Conservation (phyloP, 371 early-diverging fungal species). For the Mortierella sp. region DNA sequence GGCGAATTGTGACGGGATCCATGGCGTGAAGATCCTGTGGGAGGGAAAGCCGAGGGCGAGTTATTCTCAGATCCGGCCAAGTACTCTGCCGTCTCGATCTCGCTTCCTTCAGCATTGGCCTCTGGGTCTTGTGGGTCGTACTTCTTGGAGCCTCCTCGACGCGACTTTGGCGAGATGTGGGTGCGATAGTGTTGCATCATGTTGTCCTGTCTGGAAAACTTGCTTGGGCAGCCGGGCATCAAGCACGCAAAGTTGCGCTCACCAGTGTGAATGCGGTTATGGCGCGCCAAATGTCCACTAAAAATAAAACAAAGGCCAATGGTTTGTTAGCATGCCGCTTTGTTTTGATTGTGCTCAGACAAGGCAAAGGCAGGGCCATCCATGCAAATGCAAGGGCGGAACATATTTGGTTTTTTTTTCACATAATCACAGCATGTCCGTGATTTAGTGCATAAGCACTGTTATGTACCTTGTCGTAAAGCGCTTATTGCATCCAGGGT, state of each 20-base stretch:
- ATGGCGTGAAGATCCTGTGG: conserved; percentile 20
- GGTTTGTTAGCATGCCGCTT: not conserved
- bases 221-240: conserved; percentile 83
- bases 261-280: conserved; percentile 93
- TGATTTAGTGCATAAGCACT: not conserved
- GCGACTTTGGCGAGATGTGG: conserved; percentile 82
- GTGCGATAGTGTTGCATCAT: conserved; percentile 95
- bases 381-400: not conserved
- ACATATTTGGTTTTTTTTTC: not conserved
- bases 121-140: conserved; percentile 24
- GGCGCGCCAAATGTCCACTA: conserved; percentile 90
- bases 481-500: conserved; percentile 68
- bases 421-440: not conserved
- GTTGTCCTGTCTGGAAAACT: conserved; percentile 91
- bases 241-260: conserved; percentile 93
- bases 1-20: conserved; percentile 33
- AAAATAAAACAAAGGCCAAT: not conserved
- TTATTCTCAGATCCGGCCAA: not conserved
- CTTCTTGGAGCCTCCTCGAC: conserved; percentile 60
- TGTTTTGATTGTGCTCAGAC: not conserved
- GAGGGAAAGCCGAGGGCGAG: conserved; percentile 10
- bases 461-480: conserved; percentile 70
- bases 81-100: conserved; percentile 10
- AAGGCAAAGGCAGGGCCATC: not conserved
- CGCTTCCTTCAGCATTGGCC: not conserved